These are phyloP conservation scores for Carex littledalei DNA, from an alignment of 176 grass and related monocot genomes.

Conservation along the genomic window DNA sequence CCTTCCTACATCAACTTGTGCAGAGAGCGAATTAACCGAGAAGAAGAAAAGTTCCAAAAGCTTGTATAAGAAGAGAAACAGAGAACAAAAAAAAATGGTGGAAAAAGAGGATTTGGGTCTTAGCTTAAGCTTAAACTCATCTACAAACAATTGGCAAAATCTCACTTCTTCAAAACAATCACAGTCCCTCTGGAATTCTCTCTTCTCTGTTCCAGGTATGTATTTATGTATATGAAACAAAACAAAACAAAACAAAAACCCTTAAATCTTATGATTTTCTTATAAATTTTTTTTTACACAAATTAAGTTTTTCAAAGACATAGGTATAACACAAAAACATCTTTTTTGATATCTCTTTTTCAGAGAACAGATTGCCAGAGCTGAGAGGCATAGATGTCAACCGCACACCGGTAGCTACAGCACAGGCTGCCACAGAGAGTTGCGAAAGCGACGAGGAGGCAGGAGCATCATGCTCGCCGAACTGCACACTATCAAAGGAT, in stretches of 20 bases:
- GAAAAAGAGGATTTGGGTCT: constrained; percentile 52
- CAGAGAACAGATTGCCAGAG: constrained; percentile 34
- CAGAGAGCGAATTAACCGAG: neutral
- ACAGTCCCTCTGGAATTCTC: constrained; percentile 21
- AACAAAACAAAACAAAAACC: neutral
- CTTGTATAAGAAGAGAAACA: neutral
- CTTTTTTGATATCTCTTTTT: neutral
- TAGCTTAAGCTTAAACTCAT: constrained; percentile 41
- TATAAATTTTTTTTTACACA: neutral
- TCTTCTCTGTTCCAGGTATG: constrained; percentile 31
- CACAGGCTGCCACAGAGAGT: constrained; percentile 1
- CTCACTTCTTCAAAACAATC: neutral
- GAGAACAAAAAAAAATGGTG: constrained; percentile 19
- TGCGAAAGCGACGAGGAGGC: constrained; percentile 63
- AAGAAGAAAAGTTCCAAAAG: constrained; percentile 17
- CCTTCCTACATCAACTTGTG: neutral
- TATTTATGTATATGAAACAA: neutral
- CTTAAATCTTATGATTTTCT: neutral
- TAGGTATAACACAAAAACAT: neutral
- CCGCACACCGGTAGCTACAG: constrained; percentile 28
- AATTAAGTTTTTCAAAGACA: neutral
- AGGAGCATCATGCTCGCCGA: constrained; percentile 53
- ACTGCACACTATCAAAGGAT: constrained; percentile 60
- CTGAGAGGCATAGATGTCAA: constrained; percentile 82
- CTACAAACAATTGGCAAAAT: constrained; percentile 21